phyloP scores from a whole-genome alignment of 768 basidiomycete genomes.

The Lentinula detonsa region DNA sequence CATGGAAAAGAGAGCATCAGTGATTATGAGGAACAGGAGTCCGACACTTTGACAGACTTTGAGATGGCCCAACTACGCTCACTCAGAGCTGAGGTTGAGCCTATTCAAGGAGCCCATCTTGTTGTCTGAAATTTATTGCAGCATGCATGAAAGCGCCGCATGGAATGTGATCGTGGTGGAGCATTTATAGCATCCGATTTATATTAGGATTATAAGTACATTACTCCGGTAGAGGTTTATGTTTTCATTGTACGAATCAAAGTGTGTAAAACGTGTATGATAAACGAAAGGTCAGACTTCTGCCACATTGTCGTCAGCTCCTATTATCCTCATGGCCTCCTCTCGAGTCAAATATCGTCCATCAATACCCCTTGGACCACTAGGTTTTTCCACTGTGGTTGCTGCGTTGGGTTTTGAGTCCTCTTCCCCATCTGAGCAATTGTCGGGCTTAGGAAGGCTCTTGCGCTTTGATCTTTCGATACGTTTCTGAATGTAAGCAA shows the following conservation, averaged over 20 bases:
- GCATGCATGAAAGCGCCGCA: too few relatives aligned
- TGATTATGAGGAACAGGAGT: background rate
- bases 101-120: background rate
- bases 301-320: background rate
- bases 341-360: background rate
- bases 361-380: background rate
- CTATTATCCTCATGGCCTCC: background rate
- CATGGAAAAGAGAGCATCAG: background rate
- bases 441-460: background rate
- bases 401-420: background rate
- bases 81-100: conserved; percentile 22
- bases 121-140: background rate
- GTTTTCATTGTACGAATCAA: background rate
- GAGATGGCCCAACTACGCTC: conserved; percentile 28
- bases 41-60: conserved; percentile 17
- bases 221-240: background rate
- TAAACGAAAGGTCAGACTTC: background rate
- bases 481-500: conserved; percentile 24
- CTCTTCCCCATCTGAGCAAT: background rate
- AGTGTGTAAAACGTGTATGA: background rate
- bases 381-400: background rate
- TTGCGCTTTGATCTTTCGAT: conserved; percentile 11
- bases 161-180: too few relatives aligned
- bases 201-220: background rate
- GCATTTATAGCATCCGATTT: background rate